A percentile compares a stretch with the other conserved stretches of the same genome.
Evolutionary conservation across 305 asterid genomes (phyloP).

Genomic region (Fraxinus dipetala): DNA sequence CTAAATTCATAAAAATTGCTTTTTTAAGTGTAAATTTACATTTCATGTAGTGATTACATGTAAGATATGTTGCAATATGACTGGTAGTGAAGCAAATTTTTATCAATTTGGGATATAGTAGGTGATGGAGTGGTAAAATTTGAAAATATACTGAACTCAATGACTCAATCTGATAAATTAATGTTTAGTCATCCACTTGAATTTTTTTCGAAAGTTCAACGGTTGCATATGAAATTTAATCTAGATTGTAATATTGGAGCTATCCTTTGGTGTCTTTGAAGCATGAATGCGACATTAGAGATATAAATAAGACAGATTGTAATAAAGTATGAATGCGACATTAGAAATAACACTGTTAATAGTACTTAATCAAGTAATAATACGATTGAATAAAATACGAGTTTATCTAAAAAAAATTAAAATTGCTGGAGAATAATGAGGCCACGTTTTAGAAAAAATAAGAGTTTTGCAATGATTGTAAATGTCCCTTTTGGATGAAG

Average conservation of each 20-base stretch:
- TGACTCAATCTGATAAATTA: background rate
- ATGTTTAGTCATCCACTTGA: background rate
- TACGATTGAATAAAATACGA: no score
- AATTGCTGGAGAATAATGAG: constrained; percentile 20
- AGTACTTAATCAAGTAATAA: background rate
- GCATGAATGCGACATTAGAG: background rate
- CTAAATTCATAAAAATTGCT: background rate
- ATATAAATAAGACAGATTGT: no score
- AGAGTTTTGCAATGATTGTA: constrained; percentile 41
- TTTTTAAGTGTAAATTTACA: no score
- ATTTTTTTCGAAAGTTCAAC: background rate
- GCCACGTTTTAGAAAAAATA: constrained; percentile 29
- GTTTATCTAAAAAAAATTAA: background rate
- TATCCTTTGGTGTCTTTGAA: background rate
- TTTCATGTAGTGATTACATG: background rate
- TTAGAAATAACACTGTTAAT: background rate
- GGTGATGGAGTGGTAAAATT: background rate
- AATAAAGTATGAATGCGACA: background rate
- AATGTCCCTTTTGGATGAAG: constrained; percentile 11
- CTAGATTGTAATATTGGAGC: background rate
- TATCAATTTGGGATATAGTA: background rate
- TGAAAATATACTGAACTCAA: background rate
- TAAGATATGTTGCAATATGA: background rate
- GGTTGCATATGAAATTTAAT: background rate
- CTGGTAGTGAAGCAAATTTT: background rate